These are phyloP conservation scores for Rhinocladiella similis DNA, from an alignment of 2,329 filamentous ascomycete species.

Conservation along the genomic window DNA sequence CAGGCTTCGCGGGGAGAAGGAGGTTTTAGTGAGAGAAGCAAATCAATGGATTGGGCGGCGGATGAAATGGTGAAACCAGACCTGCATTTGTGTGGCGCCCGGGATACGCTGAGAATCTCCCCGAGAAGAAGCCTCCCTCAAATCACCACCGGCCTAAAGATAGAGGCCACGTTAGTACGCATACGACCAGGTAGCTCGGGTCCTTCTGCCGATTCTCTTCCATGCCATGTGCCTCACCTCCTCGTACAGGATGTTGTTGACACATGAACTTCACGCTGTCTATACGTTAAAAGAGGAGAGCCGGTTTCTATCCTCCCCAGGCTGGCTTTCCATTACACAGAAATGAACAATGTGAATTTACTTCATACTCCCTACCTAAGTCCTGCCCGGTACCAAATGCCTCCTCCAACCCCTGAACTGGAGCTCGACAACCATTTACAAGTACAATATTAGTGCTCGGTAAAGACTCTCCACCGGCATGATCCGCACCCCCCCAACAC, in stretches of 20 bases:
- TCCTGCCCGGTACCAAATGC: too few species aligned
- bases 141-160: neutral
- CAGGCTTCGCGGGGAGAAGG: neutral
- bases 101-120: conserved; percentile 16
- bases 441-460: neutral
- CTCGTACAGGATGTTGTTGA: too few species aligned
- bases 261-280: too few species aligned
- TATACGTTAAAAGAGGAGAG: too few species aligned
- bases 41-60: conserved; percentile 12
- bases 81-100: conserved; percentile 11
- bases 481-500: neutral
- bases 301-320: too few species aligned
- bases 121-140: neutral
- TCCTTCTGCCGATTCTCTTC: too few species aligned
- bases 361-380: too few species aligned
- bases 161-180: neutral
- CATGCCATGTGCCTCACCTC: too few species aligned
- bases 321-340: too few species aligned
- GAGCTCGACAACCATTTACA: neutral
- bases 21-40: neutral
- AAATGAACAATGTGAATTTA: too few species aligned
- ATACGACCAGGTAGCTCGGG: too few species aligned
- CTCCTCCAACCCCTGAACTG: neutral
- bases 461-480: neutral
- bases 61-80: conserved; percentile 16